Percentiles rank a stretch among this genome's conserved stretches.
phyloP scores from a whole-genome alignment of 2,329 filamentous ascomycete species.

The Neonectria magnoliae region DNA sequence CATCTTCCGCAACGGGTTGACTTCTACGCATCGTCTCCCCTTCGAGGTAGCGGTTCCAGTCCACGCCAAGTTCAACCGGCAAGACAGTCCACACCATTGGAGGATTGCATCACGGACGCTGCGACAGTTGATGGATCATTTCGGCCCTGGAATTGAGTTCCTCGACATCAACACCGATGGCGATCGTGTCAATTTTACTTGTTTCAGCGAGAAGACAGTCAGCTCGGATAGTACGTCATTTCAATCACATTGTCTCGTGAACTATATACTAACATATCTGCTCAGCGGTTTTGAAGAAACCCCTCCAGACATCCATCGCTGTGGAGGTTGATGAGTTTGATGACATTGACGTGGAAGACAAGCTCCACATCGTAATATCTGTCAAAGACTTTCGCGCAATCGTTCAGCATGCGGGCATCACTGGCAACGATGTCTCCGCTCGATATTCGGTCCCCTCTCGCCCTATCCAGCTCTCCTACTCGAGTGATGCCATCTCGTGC shows the following conservation, averaged over 20 bases:
- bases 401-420: constrained; percentile 77
- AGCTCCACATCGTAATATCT: constrained; percentile 81
- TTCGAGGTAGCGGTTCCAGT: constrained; percentile 80
- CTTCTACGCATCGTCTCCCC: constrained; percentile 79
- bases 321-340: constrained; percentile 82
- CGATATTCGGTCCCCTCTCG: constrained; percentile 76
- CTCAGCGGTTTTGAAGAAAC: constrained; percentile 79
- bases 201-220: constrained; percentile 82
- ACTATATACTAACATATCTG: constrained; percentile 22
- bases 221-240: constrained; percentile 61
- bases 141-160: constrained; percentile 82
- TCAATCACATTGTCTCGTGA: background rate
- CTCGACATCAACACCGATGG: constrained; percentile 81
- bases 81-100: constrained; percentile 75
- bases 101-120: constrained; percentile 76
- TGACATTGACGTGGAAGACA: constrained; percentile 77
- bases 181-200: constrained; percentile 80
- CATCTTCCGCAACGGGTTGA: constrained; percentile 78
- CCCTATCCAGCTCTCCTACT: constrained; percentile 78
- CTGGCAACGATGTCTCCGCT: constrained; percentile 72
- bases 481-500: constrained; percentile 73
- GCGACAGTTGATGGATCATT: constrained; percentile 81
- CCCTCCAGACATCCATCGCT: constrained; percentile 81
- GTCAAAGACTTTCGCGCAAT: constrained; percentile 87
- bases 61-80: constrained; percentile 78